phyloP scores from a whole-genome alignment of 139 green algal genomes.

The Chlorella sp. region DNA sequence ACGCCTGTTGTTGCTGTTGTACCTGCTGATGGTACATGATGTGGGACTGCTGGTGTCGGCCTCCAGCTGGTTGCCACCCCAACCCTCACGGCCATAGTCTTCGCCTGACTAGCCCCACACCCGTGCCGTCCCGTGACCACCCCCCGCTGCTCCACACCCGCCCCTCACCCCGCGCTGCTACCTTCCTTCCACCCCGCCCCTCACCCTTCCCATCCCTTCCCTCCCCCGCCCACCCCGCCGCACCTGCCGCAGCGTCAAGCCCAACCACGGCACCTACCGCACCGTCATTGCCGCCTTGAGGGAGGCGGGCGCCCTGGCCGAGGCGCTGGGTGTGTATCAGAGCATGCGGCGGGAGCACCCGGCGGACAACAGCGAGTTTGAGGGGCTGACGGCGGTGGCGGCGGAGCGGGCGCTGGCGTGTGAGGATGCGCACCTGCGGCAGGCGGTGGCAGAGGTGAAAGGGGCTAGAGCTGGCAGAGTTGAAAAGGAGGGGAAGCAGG shows the following conservation, averaged over 20 bases:
- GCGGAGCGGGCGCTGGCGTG: conserved; percentile 46
- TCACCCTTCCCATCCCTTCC: background rate
- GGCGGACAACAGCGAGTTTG: conserved; percentile 52
- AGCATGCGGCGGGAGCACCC: conserved; percentile 26
- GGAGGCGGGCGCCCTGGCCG: conserved; percentile 27
- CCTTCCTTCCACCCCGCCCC: background rate
- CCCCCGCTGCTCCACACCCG: too few relatives aligned
- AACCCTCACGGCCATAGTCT: too few relatives aligned
- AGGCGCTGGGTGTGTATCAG: conserved; percentile 54
- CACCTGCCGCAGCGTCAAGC: conserved; percentile 9
- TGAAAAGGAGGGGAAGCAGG: too few relatives aligned
- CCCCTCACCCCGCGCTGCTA: too few relatives aligned
- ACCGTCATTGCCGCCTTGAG: conserved; percentile 37
- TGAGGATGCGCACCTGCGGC: conserved; percentile 32
- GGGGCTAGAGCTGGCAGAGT: too few relatives aligned
- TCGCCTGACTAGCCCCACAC: too few relatives aligned
- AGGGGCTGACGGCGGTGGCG: conserved; percentile 47
- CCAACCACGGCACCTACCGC: conserved; percentile 50
- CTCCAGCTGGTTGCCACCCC: too few relatives aligned
- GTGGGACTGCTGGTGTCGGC: too few relatives aligned
- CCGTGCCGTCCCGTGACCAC: too few relatives aligned
- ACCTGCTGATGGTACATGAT: too few relatives aligned
- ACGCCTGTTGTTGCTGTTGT: too few relatives aligned
- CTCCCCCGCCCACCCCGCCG: background rate
- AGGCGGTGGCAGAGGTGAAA: background rate